A percentile compares a stretch with the other conserved stretches of the same genome.
Evolutionary conservation across 768 basidiomycete species (phyloP).

Genomic region (Termitomyces sp.): DNA sequence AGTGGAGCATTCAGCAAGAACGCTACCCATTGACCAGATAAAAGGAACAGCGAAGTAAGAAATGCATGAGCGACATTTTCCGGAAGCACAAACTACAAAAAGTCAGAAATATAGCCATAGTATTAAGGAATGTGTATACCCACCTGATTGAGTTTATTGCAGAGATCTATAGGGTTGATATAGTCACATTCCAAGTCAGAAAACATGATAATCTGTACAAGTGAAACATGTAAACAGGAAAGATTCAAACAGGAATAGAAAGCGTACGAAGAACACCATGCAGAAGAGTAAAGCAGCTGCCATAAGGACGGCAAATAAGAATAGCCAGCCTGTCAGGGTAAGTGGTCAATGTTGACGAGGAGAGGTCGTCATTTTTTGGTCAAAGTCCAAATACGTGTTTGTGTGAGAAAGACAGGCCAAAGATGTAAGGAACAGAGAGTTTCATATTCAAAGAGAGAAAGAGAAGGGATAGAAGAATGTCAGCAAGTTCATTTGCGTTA

Average conservation of each 20-base stretch:
- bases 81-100: slow-evolving; percentile 83
- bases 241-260: background rate
- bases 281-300: slow-evolving; percentile 94
- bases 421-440: background rate
- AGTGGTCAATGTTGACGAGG: background rate
- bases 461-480: slow-evolving; percentile 5
- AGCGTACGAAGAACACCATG: slow-evolving; percentile 97
- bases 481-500: slow-evolving; percentile 8
- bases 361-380: background rate
- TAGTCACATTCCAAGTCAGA: slow-evolving; percentile 99
- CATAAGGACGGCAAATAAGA: slow-evolving; percentile 93
- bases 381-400: background rate
- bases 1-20: slow-evolving; percentile 88
- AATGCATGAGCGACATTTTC: slow-evolving; percentile 95
- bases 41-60: slow-evolving; percentile 85
- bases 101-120: background rate
- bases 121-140: slow-evolving; percentile 14
- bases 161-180: slow-evolving; percentile 99
- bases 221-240: background rate
- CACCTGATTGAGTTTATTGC: slow-evolving; percentile 98
- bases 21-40: slow-evolving; percentile 93
- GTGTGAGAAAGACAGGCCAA: background rate
- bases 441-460: slow-evolving; percentile 1
- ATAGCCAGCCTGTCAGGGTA: slow-evolving; percentile 75
- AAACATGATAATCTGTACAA: slow-evolving; percentile 95